These are phyloP conservation scores for Pseudocercospora cruenta DNA, from an alignment of 2,329 filamentous ascomycete species.

Conservation along the genomic window DNA sequence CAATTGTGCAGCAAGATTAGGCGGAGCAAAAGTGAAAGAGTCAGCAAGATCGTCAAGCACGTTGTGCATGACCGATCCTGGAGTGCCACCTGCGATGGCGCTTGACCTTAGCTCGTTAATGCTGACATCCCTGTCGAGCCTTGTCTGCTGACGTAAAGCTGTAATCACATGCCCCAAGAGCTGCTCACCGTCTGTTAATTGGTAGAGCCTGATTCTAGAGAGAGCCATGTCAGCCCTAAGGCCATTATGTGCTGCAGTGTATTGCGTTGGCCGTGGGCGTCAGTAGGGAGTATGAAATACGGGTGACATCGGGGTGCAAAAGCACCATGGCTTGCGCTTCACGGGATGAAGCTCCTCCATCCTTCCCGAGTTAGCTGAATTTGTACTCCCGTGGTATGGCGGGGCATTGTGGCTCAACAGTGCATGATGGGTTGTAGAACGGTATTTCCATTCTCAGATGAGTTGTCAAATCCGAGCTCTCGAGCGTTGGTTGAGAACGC, in stretches of 20 bases:
- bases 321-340: background rate
- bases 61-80: background rate
- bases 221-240: background rate
- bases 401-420: constrained; percentile 7
- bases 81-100: background rate
- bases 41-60: constrained; percentile 1
- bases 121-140: background rate
- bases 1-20: background rate
- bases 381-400: background rate
- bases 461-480: background rate
- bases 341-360: background rate
- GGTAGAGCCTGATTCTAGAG: background rate
- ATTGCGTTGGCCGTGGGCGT: background rate
- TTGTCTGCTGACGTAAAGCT: constrained; percentile 1
- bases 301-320: background rate
- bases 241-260: background rate
- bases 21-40: background rate
- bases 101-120: background rate
- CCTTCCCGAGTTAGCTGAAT: background rate
- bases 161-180: background rate
- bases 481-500: background rate
- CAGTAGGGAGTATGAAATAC: background rate
- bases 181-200: background rate
- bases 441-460: background rate
- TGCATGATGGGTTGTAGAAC: background rate